Base-by-base conservation (phyloP, 139 green algal species). In the Picochlorum sp. region DNA sequence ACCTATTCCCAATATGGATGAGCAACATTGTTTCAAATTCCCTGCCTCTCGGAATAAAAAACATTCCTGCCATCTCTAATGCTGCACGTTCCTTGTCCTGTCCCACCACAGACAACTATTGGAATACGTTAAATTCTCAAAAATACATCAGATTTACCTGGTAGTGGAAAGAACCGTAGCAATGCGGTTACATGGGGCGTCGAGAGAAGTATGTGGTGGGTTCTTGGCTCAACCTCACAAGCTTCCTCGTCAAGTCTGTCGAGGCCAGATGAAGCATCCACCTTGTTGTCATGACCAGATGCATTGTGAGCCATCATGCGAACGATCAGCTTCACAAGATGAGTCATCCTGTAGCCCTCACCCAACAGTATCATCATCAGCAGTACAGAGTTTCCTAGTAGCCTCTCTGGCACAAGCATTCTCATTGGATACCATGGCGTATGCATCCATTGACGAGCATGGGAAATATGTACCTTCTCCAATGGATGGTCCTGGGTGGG, bases 401-500 rank as follows among this genome's bases (percentile, higher is more conserved):
- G 34, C 34, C 6, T 41, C 34, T 41, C 47, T 54, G 2, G 30
- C 30, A 24, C 57, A n/a, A 32, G 66, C 58, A 14, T 56, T 71
- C n/a, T 51, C 69, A 1, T 69, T 56, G 18, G 52, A 66, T 15
- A 38, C 24, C 3, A 38, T 34, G 26, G 59, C 61, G 46, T 23
- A 18, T 15, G 59, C 52, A 28, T 21, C n/a, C 6, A 21, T 54
- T 20, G 47, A 54, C 15, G 47, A 54, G n/a, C 6, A 24, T 54
- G 47, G 47, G 0, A 20, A 54, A 26, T 84, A 79, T 56, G 30
- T 61, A 11, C 74, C 77, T 4, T 64, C 73, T 4, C 77, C 77
- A 1, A 47, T 82, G 6, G 71, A 84, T 41, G 16, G 18, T 54
- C 71, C 71, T 5, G 78, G 79, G 3, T 84, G 74, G 73, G 80